phyloP scores from a whole-genome alignment of 345 rosid genomes.

The Excoecaria agallocha region DNA sequence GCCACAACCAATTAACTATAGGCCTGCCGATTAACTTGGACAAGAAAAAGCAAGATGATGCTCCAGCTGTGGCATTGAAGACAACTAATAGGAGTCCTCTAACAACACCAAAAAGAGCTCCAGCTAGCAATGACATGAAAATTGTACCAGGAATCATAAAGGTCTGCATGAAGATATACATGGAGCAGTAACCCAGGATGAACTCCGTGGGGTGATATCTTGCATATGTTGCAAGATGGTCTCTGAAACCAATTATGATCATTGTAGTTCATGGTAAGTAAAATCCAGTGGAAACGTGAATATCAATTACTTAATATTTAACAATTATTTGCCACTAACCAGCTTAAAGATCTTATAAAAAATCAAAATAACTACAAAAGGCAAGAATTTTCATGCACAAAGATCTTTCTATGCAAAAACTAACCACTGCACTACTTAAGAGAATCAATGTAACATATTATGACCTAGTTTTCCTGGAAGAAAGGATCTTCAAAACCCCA shows the following conservation, averaged over 20 bases:
- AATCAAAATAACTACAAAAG: background rate
- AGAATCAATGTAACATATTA: background rate
- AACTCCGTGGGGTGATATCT: conserved; percentile 75
- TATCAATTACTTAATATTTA: background rate
- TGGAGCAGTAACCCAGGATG: conserved; percentile 89
- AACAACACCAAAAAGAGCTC: conserved; percentile 90
- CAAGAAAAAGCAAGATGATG: conserved; percentile 85
- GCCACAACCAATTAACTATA: conserved; percentile 89
- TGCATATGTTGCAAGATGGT: conserved; percentile 71
- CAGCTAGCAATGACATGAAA: conserved; percentile 97
- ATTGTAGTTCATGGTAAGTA: conserved; percentile 14
- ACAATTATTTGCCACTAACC: background rate
- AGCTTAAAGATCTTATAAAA: background rate
- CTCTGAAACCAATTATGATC: conserved; percentile 47
- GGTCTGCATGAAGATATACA: conserved; percentile 98
- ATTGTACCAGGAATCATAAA: conserved; percentile 99
- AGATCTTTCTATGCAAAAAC: background rate
- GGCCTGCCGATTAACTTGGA: conserved; percentile 96
- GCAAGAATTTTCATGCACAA: background rate
- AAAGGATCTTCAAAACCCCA: background rate
- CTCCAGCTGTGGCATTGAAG: conserved; percentile 92
- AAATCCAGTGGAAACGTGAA: conserved; percentile 8
- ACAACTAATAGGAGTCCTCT: conserved; percentile 87
- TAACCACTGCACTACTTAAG: background rate
- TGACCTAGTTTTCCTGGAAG: background rate